phyloP scores from a whole-genome alignment of 257 asterid species.

The Echites panduratus region DNA sequence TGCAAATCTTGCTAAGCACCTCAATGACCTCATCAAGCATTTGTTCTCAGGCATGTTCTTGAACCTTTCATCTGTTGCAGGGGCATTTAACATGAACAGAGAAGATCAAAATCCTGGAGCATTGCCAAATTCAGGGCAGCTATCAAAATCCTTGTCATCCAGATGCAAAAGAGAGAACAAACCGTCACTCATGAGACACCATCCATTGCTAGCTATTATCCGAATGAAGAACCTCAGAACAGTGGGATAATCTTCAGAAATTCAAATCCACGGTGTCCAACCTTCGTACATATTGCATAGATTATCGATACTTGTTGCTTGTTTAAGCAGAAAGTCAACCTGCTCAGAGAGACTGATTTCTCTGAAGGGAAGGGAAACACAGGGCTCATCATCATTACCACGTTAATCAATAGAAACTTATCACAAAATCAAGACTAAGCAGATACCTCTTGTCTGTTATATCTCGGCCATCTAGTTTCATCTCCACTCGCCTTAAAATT shows the following conservation, averaged over 20 bases:
- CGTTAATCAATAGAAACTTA: slow-evolving; percentile 9
- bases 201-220: slow-evolving; percentile 9
- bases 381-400: slow-evolving; percentile 5
- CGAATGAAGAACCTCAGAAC: slow-evolving; percentile 13
- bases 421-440: slow-evolving; percentile 18
- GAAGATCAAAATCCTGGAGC: background rate
- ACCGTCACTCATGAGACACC: slow-evolving; percentile 1
- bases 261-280: slow-evolving; percentile 99
- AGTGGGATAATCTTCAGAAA: slow-evolving; percentile 17
- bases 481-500: slow-evolving; percentile 74
- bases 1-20: background rate
- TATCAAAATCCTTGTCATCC: slow-evolving; percentile 2
- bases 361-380: slow-evolving; percentile 35
- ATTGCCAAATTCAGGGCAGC: background rate
- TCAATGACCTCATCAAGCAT: background rate
- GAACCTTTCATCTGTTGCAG: background rate
- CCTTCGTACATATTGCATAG: slow-evolving; percentile 99
- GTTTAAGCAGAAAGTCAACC: slow-evolving; percentile 87
- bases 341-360: slow-evolving; percentile 72
- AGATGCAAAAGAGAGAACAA: background rate
- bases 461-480: slow-evolving; percentile 94
- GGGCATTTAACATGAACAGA: background rate
- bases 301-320: slow-evolving; percentile 85
- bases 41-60: slow-evolving; percentile 1
- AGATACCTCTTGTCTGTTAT: slow-evolving; percentile 66